Evolutionary conservation across 345 rosid genomes (phyloP).

Genomic region (Zanthoxylum bungeanum): DNA sequence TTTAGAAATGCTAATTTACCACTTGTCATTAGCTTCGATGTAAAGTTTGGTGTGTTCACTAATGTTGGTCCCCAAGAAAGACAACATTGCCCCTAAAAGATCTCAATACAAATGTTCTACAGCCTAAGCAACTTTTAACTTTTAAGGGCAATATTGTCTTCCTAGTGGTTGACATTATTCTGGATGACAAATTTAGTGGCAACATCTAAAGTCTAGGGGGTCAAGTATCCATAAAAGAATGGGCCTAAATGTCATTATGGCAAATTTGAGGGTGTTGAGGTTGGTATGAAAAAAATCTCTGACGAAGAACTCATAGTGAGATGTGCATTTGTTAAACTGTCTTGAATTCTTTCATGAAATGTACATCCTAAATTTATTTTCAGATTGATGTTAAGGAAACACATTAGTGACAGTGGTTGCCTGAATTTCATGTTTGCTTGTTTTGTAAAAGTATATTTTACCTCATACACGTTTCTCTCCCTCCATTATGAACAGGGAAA

Average conservation of each 20-base stretch:
- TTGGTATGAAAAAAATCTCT: too few species aligned
- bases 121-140: background rate
- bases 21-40: too few species aligned
- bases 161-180: background rate
- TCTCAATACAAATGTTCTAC: too few species aligned
- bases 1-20: background rate
- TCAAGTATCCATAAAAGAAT: background rate
- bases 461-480: background rate
- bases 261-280: background rate
- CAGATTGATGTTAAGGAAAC: background rate
- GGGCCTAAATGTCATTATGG: background rate
- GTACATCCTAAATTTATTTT: background rate
- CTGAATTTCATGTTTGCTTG: background rate
- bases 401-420: background rate
- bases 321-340: background rate
- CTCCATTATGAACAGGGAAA: slow-evolving; percentile 39
- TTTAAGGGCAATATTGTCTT: background rate
- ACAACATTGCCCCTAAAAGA: too few species aligned
- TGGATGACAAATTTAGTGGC: background rate
- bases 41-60: background rate
- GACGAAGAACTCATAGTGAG: background rate
- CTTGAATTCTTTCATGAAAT: background rate
- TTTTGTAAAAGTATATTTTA: too few species aligned
- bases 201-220: background rate
- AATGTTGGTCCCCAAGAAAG: too few species aligned